Evolutionary conservation across 306 rosid genomes (phyloP), one percentile per base, ranked within the genome.

Genomic region (Oxytropis ochrocephala): DNA sequence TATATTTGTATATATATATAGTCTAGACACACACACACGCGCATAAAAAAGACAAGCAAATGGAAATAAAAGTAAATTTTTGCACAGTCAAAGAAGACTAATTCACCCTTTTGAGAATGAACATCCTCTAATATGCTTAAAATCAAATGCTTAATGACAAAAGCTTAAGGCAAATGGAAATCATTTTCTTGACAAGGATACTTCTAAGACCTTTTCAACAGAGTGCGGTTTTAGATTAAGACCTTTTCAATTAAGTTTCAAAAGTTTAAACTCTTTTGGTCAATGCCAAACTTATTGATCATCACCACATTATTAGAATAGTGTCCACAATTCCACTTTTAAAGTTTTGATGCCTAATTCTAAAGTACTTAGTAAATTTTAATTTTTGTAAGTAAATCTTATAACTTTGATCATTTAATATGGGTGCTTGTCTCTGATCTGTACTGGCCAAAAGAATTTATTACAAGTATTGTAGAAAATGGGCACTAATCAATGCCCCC

Each of bases 121-220:
- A 60, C 57, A 41, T 29, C 68, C 47, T 30, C 33, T 21, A 8
- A 39, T 47, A 21, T 42, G 44, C 70, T 36, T 69, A 64, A 80
- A 62, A 43, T 70, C 70, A 80, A 65, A 57, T 18, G 58, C 51
- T 9, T 46, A 18, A 27, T 48, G 79, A 67, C 75, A 60, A 76
- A 11, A 1, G 30, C 39, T 48, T 18, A 13, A 69, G 49, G 59
- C 38, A 54, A 64, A 60, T 76, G 79, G 68, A 13, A 47, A 51
- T 77, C 82, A 43, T 73, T 68, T 54, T 69, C 77, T 72, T 6
- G 54, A 73, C 14, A 68, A 29, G n/a, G 76, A 63, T 81, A 16
- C 61, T 68, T 41, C 2, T 41, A 13, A 54, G 7, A 64, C 36
- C 69, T 10, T 46, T 46, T 76, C 64, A 69, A 76, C 55, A 5